Evolutionary conservation across 1,139 yeast genomes (phyloP), one percentile per base, ranked within the genome.

Genomic region (Nakaseomyces glabratus): DNA sequence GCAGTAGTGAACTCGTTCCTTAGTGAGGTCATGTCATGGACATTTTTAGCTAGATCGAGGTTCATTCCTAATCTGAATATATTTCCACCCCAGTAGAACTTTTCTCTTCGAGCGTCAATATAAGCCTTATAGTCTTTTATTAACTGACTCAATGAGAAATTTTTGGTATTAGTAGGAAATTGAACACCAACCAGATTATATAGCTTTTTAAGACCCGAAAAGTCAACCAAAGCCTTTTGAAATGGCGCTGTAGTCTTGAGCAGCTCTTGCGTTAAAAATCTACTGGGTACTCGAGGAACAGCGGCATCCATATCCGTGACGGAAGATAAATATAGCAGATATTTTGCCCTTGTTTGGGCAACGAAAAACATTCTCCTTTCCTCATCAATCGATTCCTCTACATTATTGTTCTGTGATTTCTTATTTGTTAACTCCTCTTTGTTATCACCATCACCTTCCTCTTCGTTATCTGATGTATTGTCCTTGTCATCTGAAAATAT

Each of bases 341-440:
- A 57, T 53, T 81, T 79, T 0, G 96, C 93, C 43, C 98, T 66
- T 0, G 96, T 86, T 31, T 80, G 63, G 0, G 95, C 95, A 6
- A 90, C 97, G 52, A 84, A 90, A 44, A 86, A 69, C 49, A 93
- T 72, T 34, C 97, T 61, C 37, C 94, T 62, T 50, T 85, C 96
- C 56, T 88, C 96, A 45, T 78, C 69, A 3, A 73, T 31, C 20
- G 50, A 38, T 9, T 48, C 52, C 16, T 43, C 54, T 4, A 43
- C 31, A 17, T 40, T 37, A n/a, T 32, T 33, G 3, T 45, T 34
- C 23, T 33, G 37, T 14, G 36, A 22, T 36, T 45, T 44, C 9
- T 31, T 21, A 6, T 23, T 21, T 16, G 28, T 19, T 4, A 11
- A 39, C 13, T 50, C 36, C 2, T 52, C 52, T 28, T 33, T 35